Conservation (phyloP, 108 stramenopile species). For the Cyclotella kingstonii region DNA sequence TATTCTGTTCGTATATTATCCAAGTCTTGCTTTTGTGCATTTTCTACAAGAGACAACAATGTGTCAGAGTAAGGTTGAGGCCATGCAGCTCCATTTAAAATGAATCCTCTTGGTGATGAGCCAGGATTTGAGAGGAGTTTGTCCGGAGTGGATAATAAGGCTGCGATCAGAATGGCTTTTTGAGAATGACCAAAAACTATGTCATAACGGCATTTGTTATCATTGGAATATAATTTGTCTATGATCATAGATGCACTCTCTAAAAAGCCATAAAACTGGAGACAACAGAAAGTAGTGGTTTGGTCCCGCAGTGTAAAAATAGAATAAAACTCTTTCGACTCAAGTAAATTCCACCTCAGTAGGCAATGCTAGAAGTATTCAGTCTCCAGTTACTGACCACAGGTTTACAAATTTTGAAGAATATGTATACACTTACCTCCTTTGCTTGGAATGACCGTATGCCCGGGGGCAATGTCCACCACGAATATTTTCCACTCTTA, state of each 20-base stretch:
- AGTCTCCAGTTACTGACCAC: too few relatives aligned
- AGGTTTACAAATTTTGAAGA: not conserved
- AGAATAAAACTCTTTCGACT: not conserved
- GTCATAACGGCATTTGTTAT: slow-evolving; percentile 46
- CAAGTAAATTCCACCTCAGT: not conserved
- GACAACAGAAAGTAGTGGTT: too few relatives aligned
- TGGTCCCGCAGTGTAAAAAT: not conserved
- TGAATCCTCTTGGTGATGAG: slow-evolving; percentile 33
- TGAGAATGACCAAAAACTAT: slow-evolving; percentile 77
- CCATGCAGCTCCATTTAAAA: slow-evolving; percentile 78
- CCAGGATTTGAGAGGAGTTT: not conserved
- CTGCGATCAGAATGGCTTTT: slow-evolving; percentile 72
- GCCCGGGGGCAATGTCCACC: slow-evolving; percentile 81
- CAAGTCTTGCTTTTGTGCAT: not conserved
- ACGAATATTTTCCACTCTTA: slow-evolving; percentile 53
- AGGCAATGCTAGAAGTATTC: not conserved
- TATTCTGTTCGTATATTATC: not conserved
- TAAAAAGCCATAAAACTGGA: slow-evolving; percentile 71
- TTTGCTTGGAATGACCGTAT: slow-evolving; percentile 73
- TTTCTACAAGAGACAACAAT: slow-evolving; percentile 6
- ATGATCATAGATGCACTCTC: slow-evolving; percentile 44
- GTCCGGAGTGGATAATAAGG: slow-evolving; percentile 50
- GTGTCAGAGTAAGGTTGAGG: slow-evolving; percentile 61
- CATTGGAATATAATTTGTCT: slow-evolving; percentile 33
- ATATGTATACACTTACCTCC: slow-evolving; percentile 24